Evolutionary conservation across 495 filamentous ascomycete species (phyloP), one percentile per base, ranked within the genome.

Genomic region (Aspergillus homomorphus): DNA sequence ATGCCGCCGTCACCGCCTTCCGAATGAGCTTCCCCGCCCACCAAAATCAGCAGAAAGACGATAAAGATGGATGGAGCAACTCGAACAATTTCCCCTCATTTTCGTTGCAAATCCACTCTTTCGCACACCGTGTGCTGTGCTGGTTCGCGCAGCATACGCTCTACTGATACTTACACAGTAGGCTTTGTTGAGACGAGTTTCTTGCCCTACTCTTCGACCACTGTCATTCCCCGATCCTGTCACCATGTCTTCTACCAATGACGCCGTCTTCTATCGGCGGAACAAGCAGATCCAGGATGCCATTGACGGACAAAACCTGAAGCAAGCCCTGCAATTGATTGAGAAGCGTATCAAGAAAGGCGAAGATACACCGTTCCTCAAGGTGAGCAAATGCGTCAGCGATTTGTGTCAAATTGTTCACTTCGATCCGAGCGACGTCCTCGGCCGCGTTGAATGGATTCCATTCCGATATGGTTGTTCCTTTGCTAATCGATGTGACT

Each of bases 321-420:
- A 84, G 66, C 81, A 83, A 64, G 84, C 84, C 18, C 62, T 85
- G 49, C 80, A 83, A 65, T 71, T 85, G 18, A 81, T 81, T 56
- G 81, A 85, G 54, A 84, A 83, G 59, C 79, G 80, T 45, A 73
- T 83, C 45, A 86, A 85, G 65, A 86, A 84, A 58, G 80, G 84
- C 42, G 83, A 85, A 58, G 76, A 81, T 52, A 75, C 73, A 0
- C 60, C 64, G 14, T 79, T 78, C 54, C 42, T 79, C 28, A 76
- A 63, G 55, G 77, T 73, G 56, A 60, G 66, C 46, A 1, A n/a
- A 1, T 8, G 5, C 18, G 2, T 51, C 15, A 7, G n/a, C 19
- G 9, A 45, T 8, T 7, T 18, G 5, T 59, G 46, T 44, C 33
- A n/a, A 28, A 28, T 22, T 26, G 12, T 18, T 57, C n/a, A 16